Base-by-base conservation (phyloP, 1,284 basidiomycete species). In the Chalciporus piperatoides region DNA sequence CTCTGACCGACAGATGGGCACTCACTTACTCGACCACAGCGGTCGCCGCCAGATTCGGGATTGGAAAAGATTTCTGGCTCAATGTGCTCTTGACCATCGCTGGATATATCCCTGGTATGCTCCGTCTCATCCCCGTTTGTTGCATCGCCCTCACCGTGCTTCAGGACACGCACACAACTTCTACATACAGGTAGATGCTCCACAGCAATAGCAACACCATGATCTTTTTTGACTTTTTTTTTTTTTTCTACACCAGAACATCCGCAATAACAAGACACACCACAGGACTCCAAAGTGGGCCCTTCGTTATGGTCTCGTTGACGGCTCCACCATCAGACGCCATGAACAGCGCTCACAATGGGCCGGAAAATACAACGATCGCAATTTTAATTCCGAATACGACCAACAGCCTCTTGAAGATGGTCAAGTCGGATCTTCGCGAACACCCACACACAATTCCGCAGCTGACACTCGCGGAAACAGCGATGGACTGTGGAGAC, bases 251-350 rank as follows among this genome's bases (percentile, higher is more conserved):
- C 11, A 53, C 32, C 69, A 97, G 83, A 97, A 96, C 71, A 85
- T 98, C 58, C 80, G 95, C 47, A 97, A 97, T 74, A 97, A 97
- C 77, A 91, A 94, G 75, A 95, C 84, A 60, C 79, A 89, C 63
- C 77, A 80, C 24, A 85, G 95, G 49, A 97, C 94, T 19, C 95
- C 95, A 14, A 93, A 96, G 65, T 98, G 95, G 95, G 90, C 89
- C 0, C 78, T 92, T 67, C 82, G 85, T 54, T 91, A 90, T 64
- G 93, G 93, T 30, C 84, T 97, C 42, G 82, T 97, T 57, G 81
- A 94, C 65, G 84, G 80, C 24, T 73, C 81, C 19, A 82, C 86
- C 58, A 83, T 89, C 61, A 78, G 82, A 59, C 86, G 91, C 62
- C 84, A 86, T 54, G 78, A 85, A 60, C 80, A 78, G 51, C 87